These are phyloP conservation scores for Kazachstania bromeliacearum DNA, from an alignment of 805 yeast species.

Conservation along the genomic window DNA sequence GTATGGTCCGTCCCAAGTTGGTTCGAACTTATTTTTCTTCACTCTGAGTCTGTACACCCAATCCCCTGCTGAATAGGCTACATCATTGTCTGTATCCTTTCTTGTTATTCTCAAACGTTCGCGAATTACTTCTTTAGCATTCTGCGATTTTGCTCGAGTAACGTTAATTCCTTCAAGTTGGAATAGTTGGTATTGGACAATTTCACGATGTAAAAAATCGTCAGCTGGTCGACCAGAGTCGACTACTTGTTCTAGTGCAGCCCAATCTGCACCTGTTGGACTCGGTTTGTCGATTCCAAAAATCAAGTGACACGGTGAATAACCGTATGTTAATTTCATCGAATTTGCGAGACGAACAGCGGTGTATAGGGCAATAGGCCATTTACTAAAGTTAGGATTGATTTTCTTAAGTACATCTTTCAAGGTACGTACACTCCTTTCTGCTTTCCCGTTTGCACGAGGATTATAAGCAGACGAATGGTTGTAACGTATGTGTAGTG, in stretches of 20 bases:
- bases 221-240: too few species aligned
- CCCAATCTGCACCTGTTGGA: too few species aligned
- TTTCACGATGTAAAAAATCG: too few species aligned
- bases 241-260: too few species aligned
- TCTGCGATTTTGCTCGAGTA: too few species aligned
- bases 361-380: neutral
- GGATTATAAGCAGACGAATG: conserved; percentile 1
- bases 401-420: neutral
- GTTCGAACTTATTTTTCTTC: neutral
- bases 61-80: neutral
- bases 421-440: neutral
- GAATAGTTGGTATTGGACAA: too few species aligned
- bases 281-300: neutral
- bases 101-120: neutral
- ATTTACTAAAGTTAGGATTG: neutral
- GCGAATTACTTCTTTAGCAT: neutral
- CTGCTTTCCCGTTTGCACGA: neutral
- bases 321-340: neutral
- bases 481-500: neutral
- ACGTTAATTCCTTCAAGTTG: too few species aligned
- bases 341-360: neutral
- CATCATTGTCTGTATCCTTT: neutral
- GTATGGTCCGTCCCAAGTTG: conserved; percentile 2
- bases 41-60: neutral
- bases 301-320: neutral